Base-by-base conservation (phyloP, 345 rosid species). In the Ceriops tagal region DNA sequence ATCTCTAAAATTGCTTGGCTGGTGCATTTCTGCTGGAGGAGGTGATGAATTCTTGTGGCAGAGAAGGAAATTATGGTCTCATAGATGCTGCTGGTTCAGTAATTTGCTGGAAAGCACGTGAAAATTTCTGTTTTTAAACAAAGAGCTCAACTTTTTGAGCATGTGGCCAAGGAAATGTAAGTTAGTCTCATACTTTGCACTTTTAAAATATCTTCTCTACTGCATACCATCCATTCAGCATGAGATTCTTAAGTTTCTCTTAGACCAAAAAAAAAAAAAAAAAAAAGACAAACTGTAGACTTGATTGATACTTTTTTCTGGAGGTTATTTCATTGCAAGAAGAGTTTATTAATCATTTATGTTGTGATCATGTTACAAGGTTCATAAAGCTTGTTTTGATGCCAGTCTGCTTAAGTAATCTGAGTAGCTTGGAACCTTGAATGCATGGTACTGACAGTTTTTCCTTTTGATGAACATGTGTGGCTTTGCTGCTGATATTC, bases 1-100 rank as follows among this genome's bases (percentile, higher is more conserved):
- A 51, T 61, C 26, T 72, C 65, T 52, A 30, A 58, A 58, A 70
- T 37, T 74, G 69, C 71, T 46, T 60, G 78, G 74, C 78, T 91
- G 97, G 96, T 81, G 82, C 81, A 53, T 91, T 91, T 80, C 74
- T 93, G 70, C 80, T 93, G 73, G 93, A 93, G 80, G 97, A 93
- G 85, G 84, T 93, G 67, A 83, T 85, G 64, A 83, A 74, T 75
- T 84, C 78, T 74, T 89, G 82, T 81, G 93, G 98, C 69, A 71
- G 74, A 59, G 93, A 88, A 67, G 97, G 90, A 67, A 81, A 37
- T 1, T 37, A 37, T 8, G 93, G 96, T 37, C 73, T 91, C 75
- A 60, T 91, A 64, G 88, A 37, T 62, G 85, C 81, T 73, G 76
- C 81, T 82, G 90, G 96, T 71, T 87, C 96, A 72, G 62, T 74